A percentile compares a stretch with the other conserved stretches of the same genome.
Conservation (phyloP, 257 asterid genomes). For the Capsicum pubescens region DNA sequence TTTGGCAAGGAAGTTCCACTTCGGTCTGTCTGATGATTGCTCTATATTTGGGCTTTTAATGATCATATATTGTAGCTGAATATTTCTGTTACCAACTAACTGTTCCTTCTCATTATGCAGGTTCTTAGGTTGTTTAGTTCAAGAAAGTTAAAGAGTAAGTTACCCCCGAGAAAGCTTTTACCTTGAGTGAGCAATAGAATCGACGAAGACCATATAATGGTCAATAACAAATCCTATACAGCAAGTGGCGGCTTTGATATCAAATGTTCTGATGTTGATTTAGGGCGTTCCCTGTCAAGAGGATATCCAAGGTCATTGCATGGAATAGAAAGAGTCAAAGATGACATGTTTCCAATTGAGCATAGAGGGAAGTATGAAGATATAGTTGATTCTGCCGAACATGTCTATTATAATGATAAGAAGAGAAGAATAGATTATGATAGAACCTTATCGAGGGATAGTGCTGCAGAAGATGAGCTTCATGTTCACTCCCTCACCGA, state of each 20-base stretch:
- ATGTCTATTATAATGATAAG: slow-evolving; percentile 27
- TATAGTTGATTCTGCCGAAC: slow-evolving; percentile 32
- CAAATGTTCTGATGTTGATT: slow-evolving; percentile 33
- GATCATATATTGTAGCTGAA: slow-evolving; percentile 32
- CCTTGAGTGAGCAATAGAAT: slow-evolving; percentile 34
- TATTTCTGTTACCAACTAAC: slow-evolving; percentile 20
- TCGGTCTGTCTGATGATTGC: slow-evolving; percentile 60
- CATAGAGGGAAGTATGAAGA: slow-evolving; percentile 42
- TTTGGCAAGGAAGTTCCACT: slow-evolving; percentile 62
- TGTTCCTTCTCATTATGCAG: slow-evolving; percentile 40
- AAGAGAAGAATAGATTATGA: slow-evolving; percentile 50
- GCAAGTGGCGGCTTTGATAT: slow-evolving; percentile 35
- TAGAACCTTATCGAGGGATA: slow-evolving; percentile 36
- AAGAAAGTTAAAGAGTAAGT: slow-evolving; percentile 47
- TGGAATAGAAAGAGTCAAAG: slow-evolving; percentile 35
- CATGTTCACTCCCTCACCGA: slow-evolving; percentile 37
- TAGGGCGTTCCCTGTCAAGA: slow-evolving; percentile 33
- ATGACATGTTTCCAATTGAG: slow-evolving; percentile 36
- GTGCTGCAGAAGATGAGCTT: slow-evolving; percentile 35
- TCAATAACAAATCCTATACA: slow-evolving; percentile 38
- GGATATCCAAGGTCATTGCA: slow-evolving; percentile 41
- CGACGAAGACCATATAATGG: slow-evolving; percentile 42
- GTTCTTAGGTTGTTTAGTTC: slow-evolving; percentile 67
- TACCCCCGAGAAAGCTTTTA: slow-evolving; percentile 37
- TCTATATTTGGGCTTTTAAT: slow-evolving; percentile 32